Conservation (phyloP, 1,284 basidiomycete genomes). For the Moesziomyces parantarcticus region DNA sequence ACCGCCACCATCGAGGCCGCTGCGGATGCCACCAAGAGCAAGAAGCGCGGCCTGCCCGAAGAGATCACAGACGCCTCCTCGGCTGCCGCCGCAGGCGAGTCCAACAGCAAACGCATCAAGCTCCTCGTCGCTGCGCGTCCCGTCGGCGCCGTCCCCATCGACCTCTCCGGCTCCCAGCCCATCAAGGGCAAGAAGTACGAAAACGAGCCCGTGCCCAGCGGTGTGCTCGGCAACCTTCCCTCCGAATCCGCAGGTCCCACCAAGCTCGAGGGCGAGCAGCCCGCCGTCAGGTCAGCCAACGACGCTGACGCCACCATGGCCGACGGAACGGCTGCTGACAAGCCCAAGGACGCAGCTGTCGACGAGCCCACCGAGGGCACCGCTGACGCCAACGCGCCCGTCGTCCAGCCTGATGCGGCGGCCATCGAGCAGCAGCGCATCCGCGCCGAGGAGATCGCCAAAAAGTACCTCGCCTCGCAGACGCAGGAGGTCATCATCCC, state of each 20-base stretch:
- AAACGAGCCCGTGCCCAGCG: constrained; percentile 60
- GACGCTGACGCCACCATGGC: constrained; percentile 60
- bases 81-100: constrained; percentile 33
- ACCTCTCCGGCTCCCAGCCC: constrained; percentile 61
- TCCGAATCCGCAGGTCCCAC: constrained; percentile 37
- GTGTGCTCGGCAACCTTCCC: constrained; percentile 64
- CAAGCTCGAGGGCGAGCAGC: constrained; percentile 33
- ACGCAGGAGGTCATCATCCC: constrained; percentile 94
- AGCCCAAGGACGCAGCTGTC: constrained; percentile 70
- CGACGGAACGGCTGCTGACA: constrained; percentile 35
- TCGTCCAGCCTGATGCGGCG: constrained; percentile 73
- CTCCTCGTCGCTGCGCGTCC: constrained; percentile 62
- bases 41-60: constrained; percentile 64
- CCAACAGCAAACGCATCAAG: constrained; percentile 63
- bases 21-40: constrained; percentile 30
- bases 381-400: constrained; percentile 71
- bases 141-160: constrained; percentile 61
- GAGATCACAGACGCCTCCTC: constrained; percentile 57
- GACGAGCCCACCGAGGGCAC: constrained; percentile 80
- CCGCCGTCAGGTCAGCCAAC: constrained; percentile 44
- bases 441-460: constrained; percentile 84
- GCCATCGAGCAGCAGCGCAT: constrained; percentile 81
- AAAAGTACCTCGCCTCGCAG: constrained; percentile 93
- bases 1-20: constrained; percentile 25
- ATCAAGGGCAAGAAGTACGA: constrained; percentile 67